Evolutionary conservation across 305 asterid species (phyloP).

Genomic region (Fraxinus platypoda): DNA sequence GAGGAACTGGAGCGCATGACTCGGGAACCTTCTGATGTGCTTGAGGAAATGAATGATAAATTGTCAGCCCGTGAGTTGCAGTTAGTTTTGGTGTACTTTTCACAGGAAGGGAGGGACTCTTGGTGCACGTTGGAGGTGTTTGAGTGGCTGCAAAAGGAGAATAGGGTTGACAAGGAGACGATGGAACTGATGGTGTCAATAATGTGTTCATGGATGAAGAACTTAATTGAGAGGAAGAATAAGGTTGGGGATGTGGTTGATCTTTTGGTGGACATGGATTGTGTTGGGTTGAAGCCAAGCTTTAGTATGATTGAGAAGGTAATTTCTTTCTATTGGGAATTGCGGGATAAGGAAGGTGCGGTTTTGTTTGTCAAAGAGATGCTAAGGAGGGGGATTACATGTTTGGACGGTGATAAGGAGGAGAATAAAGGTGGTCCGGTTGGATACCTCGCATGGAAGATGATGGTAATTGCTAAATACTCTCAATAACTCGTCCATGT

Average conservation of each 20-base stretch:
- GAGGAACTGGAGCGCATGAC: constrained; percentile 90
- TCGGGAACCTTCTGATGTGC: constrained; percentile 90
- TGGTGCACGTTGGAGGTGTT: constrained; percentile 97
- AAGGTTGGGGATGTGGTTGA: constrained; percentile 71
- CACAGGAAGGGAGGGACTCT: constrained; percentile 95
- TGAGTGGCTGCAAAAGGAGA: constrained; percentile 96
- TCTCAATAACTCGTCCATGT: neutral
- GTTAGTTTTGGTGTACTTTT: constrained; percentile 78
- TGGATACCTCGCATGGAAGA: constrained; percentile 96
- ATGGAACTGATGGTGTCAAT: constrained; percentile 95
- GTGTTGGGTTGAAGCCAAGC: constrained; percentile 76
- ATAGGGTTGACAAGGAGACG: constrained; percentile 86
- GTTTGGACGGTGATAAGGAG: constrained; percentile 42
- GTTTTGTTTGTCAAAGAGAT: constrained; percentile 76
- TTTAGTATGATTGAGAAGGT: constrained; percentile 94
- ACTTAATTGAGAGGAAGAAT: constrained; percentile 68
- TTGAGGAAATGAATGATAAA: constrained; percentile 77
- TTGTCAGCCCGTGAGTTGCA: constrained; percentile 82
- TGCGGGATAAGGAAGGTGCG: constrained; percentile 55
- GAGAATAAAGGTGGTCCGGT: constrained; percentile 78
- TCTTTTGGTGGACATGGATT: constrained; percentile 91
- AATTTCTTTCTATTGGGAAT: constrained; percentile 86
- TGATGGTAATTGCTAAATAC: constrained; percentile 64
- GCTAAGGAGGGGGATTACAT: constrained; percentile 59
- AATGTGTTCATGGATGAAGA: constrained; percentile 89